Base-by-base conservation (phyloP, 2,329 filamentous ascomycete species). In the Verticillium nonalfalfae region DNA sequence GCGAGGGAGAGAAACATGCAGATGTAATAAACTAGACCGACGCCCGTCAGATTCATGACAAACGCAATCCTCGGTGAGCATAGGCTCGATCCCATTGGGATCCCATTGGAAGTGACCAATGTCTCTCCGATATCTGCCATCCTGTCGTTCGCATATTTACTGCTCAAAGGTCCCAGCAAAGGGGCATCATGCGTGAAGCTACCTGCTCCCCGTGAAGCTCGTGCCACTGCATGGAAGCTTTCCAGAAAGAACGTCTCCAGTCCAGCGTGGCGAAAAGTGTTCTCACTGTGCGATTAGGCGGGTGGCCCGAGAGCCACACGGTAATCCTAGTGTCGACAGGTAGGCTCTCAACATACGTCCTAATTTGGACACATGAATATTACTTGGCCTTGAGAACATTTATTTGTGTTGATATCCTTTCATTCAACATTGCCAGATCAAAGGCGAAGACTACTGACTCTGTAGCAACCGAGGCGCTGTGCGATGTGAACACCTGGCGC, bases 211-310 rank as follows among this genome's bases (percentile, higher is more conserved):
- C 18, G 40, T 50, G 40, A 50, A 26, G 40, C 40, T 50, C 40
- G 57, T 58, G 31, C 57, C 57, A 58, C 57, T 45, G 39, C 57
- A 58, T 58, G 57, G 57, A 58, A 58, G 14, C 13, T 39, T 58
- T 58, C 57, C 57, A 58, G 57, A 58, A 58, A 50, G 15, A 21
- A 7, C 36, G 18, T 11, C 57, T 50, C 18, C 7, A n/a, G 9
- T 9, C 40, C 40, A 9, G 18, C n/a, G n/a, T 18, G 15, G 18
- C 6, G 7, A n/a, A 50, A n/a, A n/a, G 40, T 18, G 40, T 26
- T 50, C 21, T 50, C 40, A 50, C 40, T 50, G 40, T 50, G 40
- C 40, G 40, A 4, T 4, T n/a, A 50, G 21, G 40, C 18, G 1
- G 40, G 9, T 7, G 11, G 40, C 21, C 40, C 40, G 40, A 26